A percentile compares a stretch with the other conserved stretches of the same genome.
Evolutionary conservation across 768 basidiomycete species (phyloP).

Genomic region (Hericium rajendrae): DNA sequence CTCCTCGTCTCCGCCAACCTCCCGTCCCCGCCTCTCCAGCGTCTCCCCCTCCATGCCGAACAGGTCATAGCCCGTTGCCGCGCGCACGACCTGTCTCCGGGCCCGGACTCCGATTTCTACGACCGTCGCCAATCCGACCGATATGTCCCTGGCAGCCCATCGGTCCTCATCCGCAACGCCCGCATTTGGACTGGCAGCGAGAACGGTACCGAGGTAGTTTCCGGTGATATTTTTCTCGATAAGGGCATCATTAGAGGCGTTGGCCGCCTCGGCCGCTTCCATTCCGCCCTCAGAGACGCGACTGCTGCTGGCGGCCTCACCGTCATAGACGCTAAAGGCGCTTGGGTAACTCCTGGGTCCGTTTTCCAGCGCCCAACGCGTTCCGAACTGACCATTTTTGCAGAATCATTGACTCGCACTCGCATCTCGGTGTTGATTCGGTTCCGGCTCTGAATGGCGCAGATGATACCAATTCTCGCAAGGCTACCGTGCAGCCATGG

Average conservation of each 20-base stretch:
- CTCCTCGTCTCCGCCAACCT: no score
- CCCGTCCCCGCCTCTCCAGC: no score
- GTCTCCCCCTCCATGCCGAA: background rate
- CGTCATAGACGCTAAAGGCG: conserved; percentile 52
- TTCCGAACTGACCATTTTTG: background rate
- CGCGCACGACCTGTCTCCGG: conserved; percentile 30
- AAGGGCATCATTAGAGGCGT: conserved; percentile 56
- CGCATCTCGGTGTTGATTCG: conserved; percentile 33
- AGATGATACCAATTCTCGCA: conserved; percentile 34
- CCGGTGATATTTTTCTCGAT: conserved; percentile 61
- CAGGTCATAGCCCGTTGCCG: conserved; percentile 25
- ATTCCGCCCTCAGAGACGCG: conserved; percentile 13
- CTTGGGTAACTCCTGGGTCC: conserved; percentile 75
- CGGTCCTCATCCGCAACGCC: conserved; percentile 62
- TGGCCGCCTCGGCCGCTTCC: conserved; percentile 30
- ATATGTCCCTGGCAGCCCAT: conserved; percentile 50
- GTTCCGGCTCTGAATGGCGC: conserved; percentile 21
- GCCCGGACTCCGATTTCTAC: conserved; percentile 37
- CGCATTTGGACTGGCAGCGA: conserved; percentile 75
- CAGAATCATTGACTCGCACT: conserved; percentile 37
- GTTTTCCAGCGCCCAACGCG: background rate
- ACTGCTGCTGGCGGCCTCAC: conserved; percentile 18
- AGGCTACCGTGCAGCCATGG: conserved; percentile 49
- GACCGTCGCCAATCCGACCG: conserved; percentile 51
- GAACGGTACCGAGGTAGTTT: conserved; percentile 57